Percentiles rank a stretch among this genome's conserved stretches.
phyloP scores from a whole-genome alignment of 305 asterid genomes.

The Fraxinus velutina region DNA sequence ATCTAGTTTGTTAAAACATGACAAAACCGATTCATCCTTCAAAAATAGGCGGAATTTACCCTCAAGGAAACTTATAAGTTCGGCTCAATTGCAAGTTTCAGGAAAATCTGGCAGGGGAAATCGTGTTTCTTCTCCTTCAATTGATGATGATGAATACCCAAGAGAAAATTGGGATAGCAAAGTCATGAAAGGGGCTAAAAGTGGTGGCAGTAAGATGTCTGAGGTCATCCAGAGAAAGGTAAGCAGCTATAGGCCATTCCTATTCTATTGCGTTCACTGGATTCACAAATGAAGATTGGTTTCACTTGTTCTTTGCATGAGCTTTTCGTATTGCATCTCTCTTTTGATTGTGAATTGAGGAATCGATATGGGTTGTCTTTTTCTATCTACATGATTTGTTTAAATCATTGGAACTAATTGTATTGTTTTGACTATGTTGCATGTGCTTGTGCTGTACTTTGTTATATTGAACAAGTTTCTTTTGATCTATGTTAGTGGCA shows the following conservation, averaged over 20 bases:
- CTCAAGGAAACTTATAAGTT: constrained; percentile 40
- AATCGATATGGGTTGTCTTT: not conserved
- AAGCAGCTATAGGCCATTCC: constrained; percentile 21
- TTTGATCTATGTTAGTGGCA: not conserved
- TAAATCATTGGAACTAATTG: not conserved
- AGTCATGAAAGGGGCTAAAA: constrained; percentile 51
- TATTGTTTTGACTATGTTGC: not conserved
- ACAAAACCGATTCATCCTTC: constrained; percentile 47
- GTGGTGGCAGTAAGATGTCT: constrained; percentile 66
- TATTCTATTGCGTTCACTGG: not conserved
- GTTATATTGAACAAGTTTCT: not conserved
- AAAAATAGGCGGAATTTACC: constrained; percentile 58
- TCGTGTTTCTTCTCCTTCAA: constrained; percentile 44
- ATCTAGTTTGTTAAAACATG: constrained; percentile 42
- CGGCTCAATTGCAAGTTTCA: constrained; percentile 45
- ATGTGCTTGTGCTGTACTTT: not conserved
- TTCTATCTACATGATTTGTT: not conserved
- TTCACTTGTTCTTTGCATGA: not conserved
- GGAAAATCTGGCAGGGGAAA: constrained; percentile 55
- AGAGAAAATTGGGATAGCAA: constrained; percentile 55
- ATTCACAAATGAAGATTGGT: not conserved
- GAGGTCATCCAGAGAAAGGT: constrained; percentile 84
- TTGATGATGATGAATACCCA: constrained; percentile 50
- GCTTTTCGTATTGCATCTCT: not conserved
- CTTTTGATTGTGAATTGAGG: not conserved